Evolutionary conservation across 2,329 filamentous ascomycete genomes (phyloP), one percentile per base, ranked within the genome.

Genomic region (Coniochaeta sp.): DNA sequence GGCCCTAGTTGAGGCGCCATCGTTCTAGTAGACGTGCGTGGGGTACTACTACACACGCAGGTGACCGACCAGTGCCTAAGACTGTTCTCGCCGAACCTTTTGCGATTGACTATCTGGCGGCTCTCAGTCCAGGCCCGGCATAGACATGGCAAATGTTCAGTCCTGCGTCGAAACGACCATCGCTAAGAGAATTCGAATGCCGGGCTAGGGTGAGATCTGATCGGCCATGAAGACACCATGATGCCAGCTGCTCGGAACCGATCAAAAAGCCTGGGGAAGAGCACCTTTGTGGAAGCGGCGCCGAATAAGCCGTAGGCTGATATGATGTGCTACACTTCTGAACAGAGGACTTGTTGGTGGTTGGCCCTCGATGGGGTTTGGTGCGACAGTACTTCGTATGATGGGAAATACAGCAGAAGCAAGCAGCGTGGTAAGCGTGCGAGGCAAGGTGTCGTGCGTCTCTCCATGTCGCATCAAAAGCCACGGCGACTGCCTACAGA

Each of bases 241-340:
- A 42, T 42, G 38, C 38, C 38, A n/a, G 22, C 8, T 24, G 38
- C 22, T 40, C 24, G 35, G 18, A 35, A 9, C 16, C 35, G 18
- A 40, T 20, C 35, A 4, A n/a, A n/a, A n/a, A 40, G 18, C 13
- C 35, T 22, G 18, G 18, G 18, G 8, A 7, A 40, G 13, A 7
- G 16, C 5, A 6, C 35, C 26, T 22, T 42, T 10, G n/a, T 67
- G 70, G 64, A 71, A 69, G 62, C 60, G 67, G 63, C 68, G 64
- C 72, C 71, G 71, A 74, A 71, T 58, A 65, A 70, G 67, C 71
- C 71, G 71, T 67, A 73, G 69, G 70, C 71, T 72, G 70, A 72
- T 72, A 63, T 69, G 64, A 66, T 67, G 67, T 64, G 65, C 55
- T 51, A 55, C 58, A 20, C 51, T 58, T 52, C 53, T 53, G 53